Evolutionary conservation across 2,329 filamentous ascomycete genomes (phyloP), one percentile per base, ranked within the genome.

Genomic region (Colletotrichum tabaci): DNA sequence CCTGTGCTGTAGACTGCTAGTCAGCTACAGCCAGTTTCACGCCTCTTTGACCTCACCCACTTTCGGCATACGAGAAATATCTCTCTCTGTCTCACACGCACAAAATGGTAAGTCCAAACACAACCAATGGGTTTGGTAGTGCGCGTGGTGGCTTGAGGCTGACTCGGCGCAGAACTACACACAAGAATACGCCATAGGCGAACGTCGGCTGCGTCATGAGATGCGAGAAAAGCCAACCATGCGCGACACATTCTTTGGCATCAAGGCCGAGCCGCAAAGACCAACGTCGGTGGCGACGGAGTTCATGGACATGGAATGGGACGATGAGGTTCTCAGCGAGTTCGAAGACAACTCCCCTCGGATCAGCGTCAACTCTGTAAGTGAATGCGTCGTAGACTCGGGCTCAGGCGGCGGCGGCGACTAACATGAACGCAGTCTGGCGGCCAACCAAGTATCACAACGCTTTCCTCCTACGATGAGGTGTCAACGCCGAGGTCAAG

Each of bases 381-480:
- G 92, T 84, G 16, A 46, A 16, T 23, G 6, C 52, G 23, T 38
- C 30, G 10, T 40, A n/a, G 21, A n/a, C 35, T 40, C n/a, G 9
- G 35, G 40, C 44, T n/a, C 44, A n/a, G 15, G 15, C 65, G 15
- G 6, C n/a, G 35, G 40, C 47, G 72, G 57, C 23, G 73, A 65
- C 74, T 77, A 67, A 74, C 61, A 9, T 47, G 55, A 55, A 30
- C 67, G 58, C 26, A 76, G 75, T 75, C 75, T 55, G 71, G 73
- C 44, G 88, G 87, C 76, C 89, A 93, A 77, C 90, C 90, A 71
- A 97, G 94, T 84, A 90, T 95, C 79, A 96, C 94, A 3, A 97
- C 95, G 2, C 86, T 96, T 47, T 97, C 95, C 8, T 96, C 94
- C 1, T 95, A 93, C 77, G 94, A 97, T 77, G 95, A 97, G 79